Conservation (phyloP, 2,329 filamentous ascomycete species). For the Tolypocladium cylindrosporum region DNA sequence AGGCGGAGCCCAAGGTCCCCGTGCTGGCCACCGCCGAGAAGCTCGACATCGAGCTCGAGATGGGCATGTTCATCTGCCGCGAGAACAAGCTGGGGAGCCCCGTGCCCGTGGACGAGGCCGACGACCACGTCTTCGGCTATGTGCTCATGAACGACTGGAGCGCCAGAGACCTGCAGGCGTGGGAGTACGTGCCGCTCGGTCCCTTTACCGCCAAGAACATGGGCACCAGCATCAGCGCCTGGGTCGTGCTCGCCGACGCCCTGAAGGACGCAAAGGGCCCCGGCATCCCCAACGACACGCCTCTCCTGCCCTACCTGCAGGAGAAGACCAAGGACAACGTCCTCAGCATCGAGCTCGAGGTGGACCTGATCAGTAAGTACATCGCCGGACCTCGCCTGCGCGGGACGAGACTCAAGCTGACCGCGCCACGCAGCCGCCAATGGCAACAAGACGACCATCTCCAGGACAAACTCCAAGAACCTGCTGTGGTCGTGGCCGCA, state of each 20-base stretch:
- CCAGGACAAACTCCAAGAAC: slow-evolving; percentile 24
- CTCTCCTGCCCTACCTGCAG: slow-evolving; percentile 35
- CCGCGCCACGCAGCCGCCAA: slow-evolving; percentile 12
- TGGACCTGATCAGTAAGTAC: slow-evolving; percentile 27
- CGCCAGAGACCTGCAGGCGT: slow-evolving; percentile 49
- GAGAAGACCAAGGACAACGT: slow-evolving; percentile 36
- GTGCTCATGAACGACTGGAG: slow-evolving; percentile 58
- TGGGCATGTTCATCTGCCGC: slow-evolving; percentile 64
- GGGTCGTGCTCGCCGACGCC: slow-evolving; percentile 53
- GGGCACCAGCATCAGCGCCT: slow-evolving; percentile 49
- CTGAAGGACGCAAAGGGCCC: slow-evolving; percentile 23
- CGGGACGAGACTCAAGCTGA: not conserved
- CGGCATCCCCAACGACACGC: slow-evolving; percentile 21
- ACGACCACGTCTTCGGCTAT: slow-evolving; percentile 61
- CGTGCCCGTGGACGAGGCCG: slow-evolving; percentile 55
- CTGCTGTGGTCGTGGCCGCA: slow-evolving; percentile 75
- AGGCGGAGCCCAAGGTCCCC: slow-evolving; percentile 40
- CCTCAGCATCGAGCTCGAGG: slow-evolving; percentile 26
- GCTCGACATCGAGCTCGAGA: slow-evolving; percentile 70
- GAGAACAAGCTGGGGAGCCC: slow-evolving; percentile 58
- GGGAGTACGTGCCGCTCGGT: slow-evolving; percentile 52
- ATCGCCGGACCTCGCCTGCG: no score
- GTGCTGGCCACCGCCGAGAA: slow-evolving; percentile 49
- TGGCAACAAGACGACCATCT: slow-evolving; percentile 22
- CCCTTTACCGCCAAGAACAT: slow-evolving; percentile 55